Base-by-base conservation (phyloP, 2,329 filamentous ascomycete genomes). In the Hypomyces perniciosus region DNA sequence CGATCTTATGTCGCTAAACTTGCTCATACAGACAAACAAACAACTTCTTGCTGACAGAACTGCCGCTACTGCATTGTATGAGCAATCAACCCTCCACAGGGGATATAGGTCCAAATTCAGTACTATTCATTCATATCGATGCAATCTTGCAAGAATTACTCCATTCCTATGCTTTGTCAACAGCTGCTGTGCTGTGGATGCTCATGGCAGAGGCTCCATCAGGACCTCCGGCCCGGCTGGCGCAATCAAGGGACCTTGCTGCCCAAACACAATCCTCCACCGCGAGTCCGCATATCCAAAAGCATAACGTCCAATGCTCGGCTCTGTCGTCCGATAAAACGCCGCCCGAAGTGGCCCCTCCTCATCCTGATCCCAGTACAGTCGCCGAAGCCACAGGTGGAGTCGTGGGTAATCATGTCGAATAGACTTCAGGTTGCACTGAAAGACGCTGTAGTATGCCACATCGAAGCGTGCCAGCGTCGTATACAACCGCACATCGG, bases 391-490 rank as follows among this genome's bases (percentile, higher is more conserved):
- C 86, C 86, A 90, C 44, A 74, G 73, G 62, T 90, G 84, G 42
- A 90, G 67, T 37, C 75, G 69, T 3, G 85, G 87, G 60, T 82
- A 85, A 58, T 84, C 80, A 56, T 83, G 73, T 3, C 81, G 70
- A 52, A 86, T 81, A 59, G 78, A 81, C 59, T 77, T 80, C 13
- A 84, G 60, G 54, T 85, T 86, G 58, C 81, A 85, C 59, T 76
- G 72, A 61, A 87, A 85, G 30, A 85, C 78, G 55, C 82, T 77
- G 35, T 84, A 74, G 57, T 88, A 89, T 1, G 83, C 84, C 1
- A 78, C 72, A 56, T 90, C 86, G 59, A 89, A 89, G 3, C 85
- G 77, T 9, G 78, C 68, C 37, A 87, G 76, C 0, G 84, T 88
- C 1, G 83, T 80, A 62, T 78, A 87, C 10, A 88, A 68, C 8